These are phyloP conservation scores for Jaenimonas drosophilae DNA, from an alignment of 208 protist genomes.

Conservation along the genomic window DNA sequence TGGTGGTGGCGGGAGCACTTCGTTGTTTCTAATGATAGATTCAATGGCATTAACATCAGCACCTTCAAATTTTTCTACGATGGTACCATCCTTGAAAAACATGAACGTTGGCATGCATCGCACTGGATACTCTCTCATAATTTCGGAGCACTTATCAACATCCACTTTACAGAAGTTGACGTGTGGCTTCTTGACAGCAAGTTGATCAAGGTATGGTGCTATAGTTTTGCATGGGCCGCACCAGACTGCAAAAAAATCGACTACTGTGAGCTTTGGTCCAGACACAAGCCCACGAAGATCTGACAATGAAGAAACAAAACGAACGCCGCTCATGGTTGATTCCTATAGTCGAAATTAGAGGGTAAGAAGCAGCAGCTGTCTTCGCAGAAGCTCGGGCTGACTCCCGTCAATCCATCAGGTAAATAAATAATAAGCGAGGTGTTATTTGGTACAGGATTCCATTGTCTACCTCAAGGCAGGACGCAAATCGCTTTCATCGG, in stretches of 20 bases:
- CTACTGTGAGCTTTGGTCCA: slow-evolving; percentile 46
- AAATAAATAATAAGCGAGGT: no score
- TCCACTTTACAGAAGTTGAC: slow-evolving; percentile 67
- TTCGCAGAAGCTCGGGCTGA: no score
- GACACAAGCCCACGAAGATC: slow-evolving; percentile 29
- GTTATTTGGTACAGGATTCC: no score
- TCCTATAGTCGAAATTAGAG: no score
- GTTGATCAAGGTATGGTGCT: slow-evolving; percentile 34
- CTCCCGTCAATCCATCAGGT: no score
- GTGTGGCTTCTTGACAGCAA: slow-evolving; percentile 35
- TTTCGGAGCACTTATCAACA: slow-evolving; percentile 35
- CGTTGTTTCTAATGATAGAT: slow-evolving; percentile 23
- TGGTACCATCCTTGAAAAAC: slow-evolving; percentile 44
- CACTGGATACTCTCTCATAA: slow-evolving; percentile 37
- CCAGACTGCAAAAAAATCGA: slow-evolving; percentile 73
- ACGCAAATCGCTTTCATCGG: no score
- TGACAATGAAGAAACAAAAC: slow-evolving; percentile 15
- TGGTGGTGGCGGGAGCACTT: slow-evolving; percentile 27
- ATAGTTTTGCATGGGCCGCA: slow-evolving; percentile 55
- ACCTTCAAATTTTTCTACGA: slow-evolving; percentile 49
- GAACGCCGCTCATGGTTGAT: no score
- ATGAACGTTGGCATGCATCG: slow-evolving; percentile 58
- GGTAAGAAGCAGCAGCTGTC: no score
- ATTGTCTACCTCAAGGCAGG: no score
- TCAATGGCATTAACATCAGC: slow-evolving; percentile 37